These are phyloP conservation scores for Mortierella sp. DNA, from an alignment of 371 early-diverging fungal genomes.

Conservation along the genomic window DNA sequence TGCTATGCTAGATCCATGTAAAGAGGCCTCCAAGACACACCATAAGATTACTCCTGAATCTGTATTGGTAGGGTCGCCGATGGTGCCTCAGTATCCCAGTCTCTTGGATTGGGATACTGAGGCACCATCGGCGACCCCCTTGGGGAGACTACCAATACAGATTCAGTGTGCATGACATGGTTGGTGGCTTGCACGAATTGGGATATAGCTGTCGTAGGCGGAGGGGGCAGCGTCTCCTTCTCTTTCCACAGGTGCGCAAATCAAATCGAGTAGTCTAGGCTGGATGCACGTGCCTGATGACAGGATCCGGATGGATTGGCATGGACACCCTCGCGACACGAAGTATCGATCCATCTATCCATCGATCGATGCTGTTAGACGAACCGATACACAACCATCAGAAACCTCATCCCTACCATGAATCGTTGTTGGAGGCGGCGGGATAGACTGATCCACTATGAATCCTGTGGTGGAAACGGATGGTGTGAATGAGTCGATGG, in stretches of 20 bases:
- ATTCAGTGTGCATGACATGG: too few species aligned
- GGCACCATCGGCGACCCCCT: too few species aligned
- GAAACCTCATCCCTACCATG: not conserved
- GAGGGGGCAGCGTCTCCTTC: slow-evolving; percentile 9
- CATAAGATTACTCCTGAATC: too few species aligned
- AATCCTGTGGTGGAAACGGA: not conserved
- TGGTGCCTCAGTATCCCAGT: too few species aligned
- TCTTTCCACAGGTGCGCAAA: slow-evolving; percentile 42
- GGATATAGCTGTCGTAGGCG: not conserved
- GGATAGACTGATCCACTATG: not conserved
- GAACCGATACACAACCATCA: slow-evolving; percentile 1
- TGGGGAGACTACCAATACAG: too few species aligned
- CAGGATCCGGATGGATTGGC: not conserved
- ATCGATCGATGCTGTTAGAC: slow-evolving; percentile 12
- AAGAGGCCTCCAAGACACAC: too few species aligned
- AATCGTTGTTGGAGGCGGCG: not conserved
- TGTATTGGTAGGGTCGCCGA: too few species aligned
- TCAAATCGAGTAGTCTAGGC: slow-evolving; percentile 8
- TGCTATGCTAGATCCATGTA: too few species aligned
- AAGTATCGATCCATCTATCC: slow-evolving; percentile 26
- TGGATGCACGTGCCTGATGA: slow-evolving; percentile 8
- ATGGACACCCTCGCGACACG: slow-evolving; percentile 1
- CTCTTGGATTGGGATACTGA: too few species aligned
- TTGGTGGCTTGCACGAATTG: not conserved
- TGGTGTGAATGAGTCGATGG: not conserved